Base-by-base conservation (phyloP, 768 basidiomycete species). In the Xanthoconium purpureum region DNA sequence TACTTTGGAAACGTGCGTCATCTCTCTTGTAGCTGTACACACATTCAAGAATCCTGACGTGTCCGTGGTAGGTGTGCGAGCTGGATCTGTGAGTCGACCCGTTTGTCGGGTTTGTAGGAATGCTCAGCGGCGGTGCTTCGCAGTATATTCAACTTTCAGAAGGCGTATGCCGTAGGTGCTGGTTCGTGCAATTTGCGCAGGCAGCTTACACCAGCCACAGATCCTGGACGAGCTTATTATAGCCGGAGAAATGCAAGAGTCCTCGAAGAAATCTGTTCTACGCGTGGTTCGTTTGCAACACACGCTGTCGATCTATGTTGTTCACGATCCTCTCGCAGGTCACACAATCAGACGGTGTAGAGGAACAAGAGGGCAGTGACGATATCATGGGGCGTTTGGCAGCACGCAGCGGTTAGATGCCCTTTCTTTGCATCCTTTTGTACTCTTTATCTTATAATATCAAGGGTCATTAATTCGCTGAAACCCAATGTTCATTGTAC, bases 111-210 rank as follows among this genome's bases (percentile, higher is more conserved):
- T 20, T 28, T 37, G 37, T n/a, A 20, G 37, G 2, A 14, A 33
- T 5, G 36, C 39, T 46, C 38, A 18, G n/a, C 38, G 51, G 54
- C n/a, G 46, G 40, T 46, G 24, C n/a, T 8, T 47, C 49, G 45
- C 38, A 94, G 92, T 51, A 96, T 98, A 63, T 98, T 97, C 82
- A 97, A 97, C 76, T 98, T 98, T 70, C 91, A 98, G 69, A 91
- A 94, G 71, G 96, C 95, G 2, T 97, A 94, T 69, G 85, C 91
- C 5, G 94, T 91, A 58, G 44, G 77, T 38, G 17, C 18, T 44
- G 30, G 15, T 42, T 48, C 55, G 13, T n/a, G n/a, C 28, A 13
- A 47, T 36, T 30, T 8, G 20, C 11, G 5, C 45, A 29, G 36
- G 24, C 18, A 5, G 52, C 51, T 65, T 7, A 60, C 42, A 32